These are phyloP conservation scores for Trametes sp. DNA, from an alignment of 1,284 basidiomycete genomes.

Conservation along the genomic window DNA sequence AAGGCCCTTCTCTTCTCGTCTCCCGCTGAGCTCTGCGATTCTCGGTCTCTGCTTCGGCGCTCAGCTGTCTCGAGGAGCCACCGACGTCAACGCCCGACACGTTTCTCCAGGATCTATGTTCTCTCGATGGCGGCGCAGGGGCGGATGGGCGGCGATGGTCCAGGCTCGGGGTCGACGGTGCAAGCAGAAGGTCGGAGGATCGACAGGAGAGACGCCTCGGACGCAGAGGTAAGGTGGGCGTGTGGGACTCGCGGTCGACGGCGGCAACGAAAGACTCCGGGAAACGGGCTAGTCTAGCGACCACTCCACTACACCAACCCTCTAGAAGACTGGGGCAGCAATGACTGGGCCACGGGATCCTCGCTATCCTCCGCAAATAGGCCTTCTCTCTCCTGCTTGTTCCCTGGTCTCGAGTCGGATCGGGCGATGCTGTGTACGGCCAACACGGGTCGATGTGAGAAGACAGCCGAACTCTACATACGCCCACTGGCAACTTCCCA, in stretches of 20 bases:
- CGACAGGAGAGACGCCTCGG: not conserved
- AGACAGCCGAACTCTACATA: not conserved
- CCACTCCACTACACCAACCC: conserved; percentile 5
- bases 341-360: not conserved
- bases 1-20: not conserved
- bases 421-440: conserved; percentile 5
- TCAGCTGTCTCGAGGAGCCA: conserved; percentile 10
- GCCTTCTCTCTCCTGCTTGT: too few relatives aligned
- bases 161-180: conserved; percentile 8
- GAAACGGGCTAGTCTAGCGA: conserved; percentile 6
- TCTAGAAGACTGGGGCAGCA: too few relatives aligned
- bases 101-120: conserved; percentile 6
- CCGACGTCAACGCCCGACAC: conserved; percentile 15
- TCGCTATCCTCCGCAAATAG: not conserved
- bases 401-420: not conserved
- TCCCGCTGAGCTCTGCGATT: not conserved
- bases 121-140: conserved; percentile 4
- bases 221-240: not conserved
- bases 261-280: conserved; percentile 11
- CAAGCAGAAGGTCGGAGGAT: not conserved
- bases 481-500: not conserved
- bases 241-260: conserved; percentile 9
- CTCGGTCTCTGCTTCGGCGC: not conserved
- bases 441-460: conserved; percentile 1
- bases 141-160: conserved; percentile 3